phyloP scores from a whole-genome alignment of 108 stramenopile species.

The Cylindrotheca fusiformis region DNA sequence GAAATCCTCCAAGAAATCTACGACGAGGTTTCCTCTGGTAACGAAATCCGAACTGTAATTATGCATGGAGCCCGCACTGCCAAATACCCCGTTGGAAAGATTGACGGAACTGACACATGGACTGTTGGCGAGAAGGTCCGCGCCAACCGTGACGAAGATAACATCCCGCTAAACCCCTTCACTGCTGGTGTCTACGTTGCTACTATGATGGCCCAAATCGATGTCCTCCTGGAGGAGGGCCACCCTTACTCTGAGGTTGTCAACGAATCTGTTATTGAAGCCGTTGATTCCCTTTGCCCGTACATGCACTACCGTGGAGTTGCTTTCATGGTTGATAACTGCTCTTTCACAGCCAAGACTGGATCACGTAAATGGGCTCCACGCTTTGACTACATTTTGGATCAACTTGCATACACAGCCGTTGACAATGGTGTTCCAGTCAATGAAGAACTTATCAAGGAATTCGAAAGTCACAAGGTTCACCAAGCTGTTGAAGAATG shows the following conservation, averaged over 20 bases:
- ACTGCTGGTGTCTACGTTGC: conserved; percentile 98
- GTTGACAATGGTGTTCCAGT: conserved; percentile 93
- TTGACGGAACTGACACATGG: conserved; percentile 98
- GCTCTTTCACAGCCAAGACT: conserved; percentile 98
- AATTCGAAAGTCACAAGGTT: conserved; percentile 91
- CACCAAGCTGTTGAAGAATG: conserved; percentile 94
- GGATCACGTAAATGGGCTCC: conserved; percentile 98
- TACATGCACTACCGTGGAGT: conserved; percentile 99
- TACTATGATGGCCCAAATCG: conserved; percentile 99
- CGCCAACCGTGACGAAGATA: conserved; percentile 90
- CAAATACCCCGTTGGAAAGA: conserved; percentile 96
- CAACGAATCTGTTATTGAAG: conserved; percentile 98
- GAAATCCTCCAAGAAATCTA: conserved; percentile 99
- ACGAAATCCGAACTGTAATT: conserved; percentile 97
- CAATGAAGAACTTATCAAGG: conserved; percentile 78
- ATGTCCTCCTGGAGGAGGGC: conserved; percentile 93
- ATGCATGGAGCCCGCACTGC: conserved; percentile 92
- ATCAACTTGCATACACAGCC: conserved; percentile 96
- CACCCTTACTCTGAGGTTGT: conserved; percentile 99
- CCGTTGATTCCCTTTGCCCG: conserved; percentile 96
- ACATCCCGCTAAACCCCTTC: conserved; percentile 97
- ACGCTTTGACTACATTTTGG: conserved; percentile 98
- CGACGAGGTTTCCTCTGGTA: conserved; percentile 96
- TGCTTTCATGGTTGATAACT: conserved; percentile 99
- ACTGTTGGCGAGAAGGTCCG: conserved; percentile 95